A percentile compares a stretch with the other conserved stretches of the same genome.
Evolutionary conservation across 2,329 filamentous ascomycete species (phyloP).

Genomic region (Phaeosphaeriaceae sp.): DNA sequence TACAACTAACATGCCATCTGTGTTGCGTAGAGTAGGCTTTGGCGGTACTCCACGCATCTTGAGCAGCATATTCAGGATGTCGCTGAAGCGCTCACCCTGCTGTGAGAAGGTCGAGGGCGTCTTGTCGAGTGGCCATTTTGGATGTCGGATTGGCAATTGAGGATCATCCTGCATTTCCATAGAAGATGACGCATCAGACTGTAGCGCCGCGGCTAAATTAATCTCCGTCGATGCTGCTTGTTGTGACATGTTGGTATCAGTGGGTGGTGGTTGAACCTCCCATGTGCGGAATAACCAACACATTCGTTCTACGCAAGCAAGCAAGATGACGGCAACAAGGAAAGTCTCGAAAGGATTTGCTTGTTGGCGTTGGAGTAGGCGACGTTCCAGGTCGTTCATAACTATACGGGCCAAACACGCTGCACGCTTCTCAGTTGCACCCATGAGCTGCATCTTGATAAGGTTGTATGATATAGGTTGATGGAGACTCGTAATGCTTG

Average conservation of each 20-base stretch:
- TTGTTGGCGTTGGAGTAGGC: conserved; percentile 64
- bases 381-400: conserved; percentile 66
- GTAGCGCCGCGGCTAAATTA: conserved; percentile 33
- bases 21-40: conserved; percentile 39
- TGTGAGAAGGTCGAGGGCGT: conserved; percentile 58
- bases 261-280: conserved; percentile 41
- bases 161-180: conserved; percentile 4
- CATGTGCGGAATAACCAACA: conserved; percentile 63
- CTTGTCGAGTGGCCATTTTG: conserved; percentile 61
- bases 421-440: conserved; percentile 62
- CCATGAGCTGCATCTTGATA: conserved; percentile 61
- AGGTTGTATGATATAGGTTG: conserved; percentile 56
- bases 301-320: conserved; percentile 66
- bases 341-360: conserved; percentile 65
- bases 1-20: conserved; percentile 45
- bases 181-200: conserved; percentile 19
- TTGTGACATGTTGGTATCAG: conserved; percentile 4
- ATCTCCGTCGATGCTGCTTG: conserved; percentile 14
- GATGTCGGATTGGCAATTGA: conserved; percentile 22
- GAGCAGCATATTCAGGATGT: conserved; percentile 63
- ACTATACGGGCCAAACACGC: conserved; percentile 59
- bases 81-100: conserved; percentile 64
- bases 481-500: conserved; percentile 33
- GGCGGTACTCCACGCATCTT: conserved; percentile 61
- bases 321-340: conserved; percentile 63